These are phyloP conservation scores for Solanum pimpinellifolium DNA, from an alignment of 257 asterid species.

Conservation along the genomic window DNA sequence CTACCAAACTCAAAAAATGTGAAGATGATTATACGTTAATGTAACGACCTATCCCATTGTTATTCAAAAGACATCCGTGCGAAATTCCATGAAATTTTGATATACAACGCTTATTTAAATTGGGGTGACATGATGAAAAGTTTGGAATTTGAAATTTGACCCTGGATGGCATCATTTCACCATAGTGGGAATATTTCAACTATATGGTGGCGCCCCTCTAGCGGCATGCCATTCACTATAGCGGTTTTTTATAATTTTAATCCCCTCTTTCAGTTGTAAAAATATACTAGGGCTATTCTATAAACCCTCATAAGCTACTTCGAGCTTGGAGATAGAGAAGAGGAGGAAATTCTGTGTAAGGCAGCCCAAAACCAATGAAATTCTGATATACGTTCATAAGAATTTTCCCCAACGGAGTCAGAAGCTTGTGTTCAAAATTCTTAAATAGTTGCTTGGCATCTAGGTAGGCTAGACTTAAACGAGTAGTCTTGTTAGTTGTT, in stretches of 20 bases:
- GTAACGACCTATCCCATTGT: neutral
- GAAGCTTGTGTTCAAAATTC: neutral
- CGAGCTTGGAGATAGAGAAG: fast-evolving
- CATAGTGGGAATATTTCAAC: neutral
- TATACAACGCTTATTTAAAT: fast-evolving
- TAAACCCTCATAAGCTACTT: neutral
- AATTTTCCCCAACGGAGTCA: neutral
- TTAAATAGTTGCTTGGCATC: neutral
- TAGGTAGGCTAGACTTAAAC: neutral
- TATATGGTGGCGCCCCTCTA: fast-evolving
- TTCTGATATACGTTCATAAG: fast-evolving
- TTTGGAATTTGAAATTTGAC: neutral
- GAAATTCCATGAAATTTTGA: too few species aligned
- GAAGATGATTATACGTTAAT: too few species aligned
- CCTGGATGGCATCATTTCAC: neutral
- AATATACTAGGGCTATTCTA: neutral
- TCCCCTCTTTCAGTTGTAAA: neutral
- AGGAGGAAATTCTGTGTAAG: neutral
- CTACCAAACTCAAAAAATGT: too few species aligned
- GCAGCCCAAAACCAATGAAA: neutral
- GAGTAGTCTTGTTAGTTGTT: neutral
- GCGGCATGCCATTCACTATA: neutral
- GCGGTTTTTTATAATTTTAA: too few species aligned
- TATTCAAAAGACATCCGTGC: too few species aligned
- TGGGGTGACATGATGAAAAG: neutral